These are phyloP conservation scores for Acephala macrosclerotiorum DNA, from an alignment of 2,329 filamentous ascomycete genomes.

Conservation along the genomic window DNA sequence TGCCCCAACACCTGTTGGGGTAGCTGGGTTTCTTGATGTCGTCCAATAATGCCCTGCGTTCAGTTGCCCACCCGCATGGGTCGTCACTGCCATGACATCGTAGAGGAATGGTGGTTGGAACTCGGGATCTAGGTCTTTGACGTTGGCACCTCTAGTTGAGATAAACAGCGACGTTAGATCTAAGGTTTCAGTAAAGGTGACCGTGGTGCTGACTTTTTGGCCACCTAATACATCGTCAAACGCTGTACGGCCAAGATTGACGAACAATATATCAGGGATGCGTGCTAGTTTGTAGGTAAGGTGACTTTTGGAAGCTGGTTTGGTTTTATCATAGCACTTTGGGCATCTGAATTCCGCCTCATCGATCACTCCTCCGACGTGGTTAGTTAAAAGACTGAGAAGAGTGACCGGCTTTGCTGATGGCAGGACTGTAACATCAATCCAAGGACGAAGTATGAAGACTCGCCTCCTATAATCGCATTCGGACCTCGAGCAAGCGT, in stretches of 20 bases:
- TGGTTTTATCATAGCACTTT: background rate
- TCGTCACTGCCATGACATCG: background rate
- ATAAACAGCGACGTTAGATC: background rate
- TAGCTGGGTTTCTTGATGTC: background rate
- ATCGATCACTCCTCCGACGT: background rate
- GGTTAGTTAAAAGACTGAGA: background rate
- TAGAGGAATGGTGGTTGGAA: background rate
- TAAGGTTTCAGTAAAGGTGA: background rate
- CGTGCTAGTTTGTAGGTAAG: background rate
- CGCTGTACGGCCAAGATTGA: background rate
- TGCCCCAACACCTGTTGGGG: background rate
- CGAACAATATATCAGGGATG: background rate
- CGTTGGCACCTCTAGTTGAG: background rate
- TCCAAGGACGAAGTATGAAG: background rate
- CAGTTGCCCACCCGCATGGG: background rate
- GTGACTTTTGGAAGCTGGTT: background rate
- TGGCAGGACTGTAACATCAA: background rate
- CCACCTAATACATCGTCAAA: too few species aligned
- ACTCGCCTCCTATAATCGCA: background rate
- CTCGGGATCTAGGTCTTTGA: too few species aligned
- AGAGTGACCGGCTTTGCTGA: background rate
- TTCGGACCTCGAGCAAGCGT: background rate
- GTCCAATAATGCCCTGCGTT: constrained; percentile 2
- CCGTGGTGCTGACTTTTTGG: background rate
- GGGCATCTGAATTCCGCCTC: background rate